Percentiles rank a stretch among this genome's conserved stretches.
These are phyloP conservation scores for Coelastrella sp. DNA, from an alignment of 139 green algal genomes.

Conservation along the genomic window DNA sequence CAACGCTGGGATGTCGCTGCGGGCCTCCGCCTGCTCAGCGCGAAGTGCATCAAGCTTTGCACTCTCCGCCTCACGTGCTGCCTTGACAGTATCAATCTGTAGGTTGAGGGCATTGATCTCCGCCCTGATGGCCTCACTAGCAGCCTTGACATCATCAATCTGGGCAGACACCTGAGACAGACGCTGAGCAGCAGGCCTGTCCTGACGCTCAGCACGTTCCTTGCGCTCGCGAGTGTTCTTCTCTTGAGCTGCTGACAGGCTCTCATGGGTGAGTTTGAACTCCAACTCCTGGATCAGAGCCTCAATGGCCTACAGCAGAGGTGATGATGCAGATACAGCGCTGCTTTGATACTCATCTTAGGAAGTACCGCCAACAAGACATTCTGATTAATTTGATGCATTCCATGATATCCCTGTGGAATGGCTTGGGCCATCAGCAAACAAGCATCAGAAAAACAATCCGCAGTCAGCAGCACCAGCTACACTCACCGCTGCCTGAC, in stretches of 20 bases:
- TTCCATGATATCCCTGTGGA: too few species aligned
- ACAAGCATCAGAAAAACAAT: background rate
- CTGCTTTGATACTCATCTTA: too few species aligned
- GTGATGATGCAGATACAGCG: background rate
- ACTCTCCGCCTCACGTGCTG: conserved; percentile 39
- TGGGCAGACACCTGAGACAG: conserved; percentile 52
- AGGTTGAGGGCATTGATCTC: conserved; percentile 43
- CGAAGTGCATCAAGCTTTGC: conserved; percentile 52
- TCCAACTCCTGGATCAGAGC: conserved; percentile 46
- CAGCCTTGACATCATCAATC: conserved; percentile 58
- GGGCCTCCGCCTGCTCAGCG: conserved; percentile 37
- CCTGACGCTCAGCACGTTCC: conserved; percentile 44
- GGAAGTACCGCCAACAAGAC: too few species aligned
- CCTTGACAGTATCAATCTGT: conserved; percentile 46
- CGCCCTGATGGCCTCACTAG: conserved; percentile 38
- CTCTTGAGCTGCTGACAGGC: conserved; percentile 49
- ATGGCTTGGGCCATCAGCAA: background rate
- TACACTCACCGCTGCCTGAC: background rate
- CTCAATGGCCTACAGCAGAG: conserved; percentile 29
- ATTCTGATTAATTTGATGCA: too few species aligned
- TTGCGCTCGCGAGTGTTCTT: conserved; percentile 54
- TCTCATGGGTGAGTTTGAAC: conserved; percentile 66
- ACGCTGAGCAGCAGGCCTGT: conserved; percentile 42
- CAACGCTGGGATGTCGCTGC: conserved; percentile 52
- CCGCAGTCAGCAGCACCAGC: background rate